These are phyloP conservation scores for Scleroderma citrinum DNA, from an alignment of 768 basidiomycete genomes.

Conservation along the genomic window DNA sequence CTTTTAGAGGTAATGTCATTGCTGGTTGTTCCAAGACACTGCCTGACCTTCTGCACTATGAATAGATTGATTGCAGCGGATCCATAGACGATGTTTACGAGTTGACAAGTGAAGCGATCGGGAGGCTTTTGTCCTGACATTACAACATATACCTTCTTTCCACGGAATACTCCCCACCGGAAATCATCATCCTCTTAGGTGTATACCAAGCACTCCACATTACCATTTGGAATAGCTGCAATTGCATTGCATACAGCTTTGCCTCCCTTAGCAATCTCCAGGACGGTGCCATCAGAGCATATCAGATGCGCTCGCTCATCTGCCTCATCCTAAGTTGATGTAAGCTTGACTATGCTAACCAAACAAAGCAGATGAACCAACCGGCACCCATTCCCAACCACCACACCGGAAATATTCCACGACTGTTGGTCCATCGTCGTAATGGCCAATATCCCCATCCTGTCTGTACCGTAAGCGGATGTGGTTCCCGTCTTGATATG, in stretches of 20 bases:
- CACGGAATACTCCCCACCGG: slow-evolving; percentile 2
- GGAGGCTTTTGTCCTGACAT: slow-evolving; percentile 35
- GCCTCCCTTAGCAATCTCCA: slow-evolving; percentile 55
- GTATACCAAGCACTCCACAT: slow-evolving; percentile 43
- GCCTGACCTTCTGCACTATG: background rate
- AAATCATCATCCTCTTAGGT: slow-evolving; percentile 30
- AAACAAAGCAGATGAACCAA: slow-evolving; percentile 31
- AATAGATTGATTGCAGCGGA: slow-evolving; percentile 63
- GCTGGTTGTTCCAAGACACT: background rate
- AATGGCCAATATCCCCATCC: slow-evolving; percentile 35
- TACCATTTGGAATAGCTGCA: slow-evolving; percentile 23
- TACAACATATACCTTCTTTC: background rate
- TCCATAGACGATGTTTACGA: slow-evolving; percentile 68
- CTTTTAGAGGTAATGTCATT: slow-evolving; percentile 61
- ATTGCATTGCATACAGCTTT: slow-evolving; percentile 45
- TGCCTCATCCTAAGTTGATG: slow-evolving; percentile 40
- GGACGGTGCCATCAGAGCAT: slow-evolving; percentile 76
- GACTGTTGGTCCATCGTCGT: slow-evolving; percentile 46
- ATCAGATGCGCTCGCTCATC: slow-evolving; percentile 65
- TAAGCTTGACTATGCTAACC: slow-evolving; percentile 1
- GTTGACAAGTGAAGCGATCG: slow-evolving; percentile 50
- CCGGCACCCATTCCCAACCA: slow-evolving; percentile 86
- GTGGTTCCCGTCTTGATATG: slow-evolving; percentile 77
- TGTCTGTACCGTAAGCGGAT: slow-evolving; percentile 50
- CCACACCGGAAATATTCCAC: slow-evolving; percentile 77